These are phyloP conservation scores for Trifolium pratense DNA, from an alignment of 306 rosid species.

Conservation along the genomic window DNA sequence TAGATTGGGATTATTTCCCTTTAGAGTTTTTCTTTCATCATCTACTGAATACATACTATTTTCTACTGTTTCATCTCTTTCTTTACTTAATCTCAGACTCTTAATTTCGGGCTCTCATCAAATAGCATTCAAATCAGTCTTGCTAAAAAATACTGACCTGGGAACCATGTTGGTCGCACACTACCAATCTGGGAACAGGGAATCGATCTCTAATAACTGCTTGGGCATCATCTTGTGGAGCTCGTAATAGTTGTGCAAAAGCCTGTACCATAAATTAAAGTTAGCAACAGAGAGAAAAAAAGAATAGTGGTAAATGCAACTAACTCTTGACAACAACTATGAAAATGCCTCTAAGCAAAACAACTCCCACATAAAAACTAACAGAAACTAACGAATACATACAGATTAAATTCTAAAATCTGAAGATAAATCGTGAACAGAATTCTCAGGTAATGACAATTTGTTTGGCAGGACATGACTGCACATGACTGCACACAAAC, in stretches of 20 bases:
- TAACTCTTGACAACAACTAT: not conserved
- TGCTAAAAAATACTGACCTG: slow-evolving; percentile 66
- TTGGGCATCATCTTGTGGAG: slow-evolving; percentile 84
- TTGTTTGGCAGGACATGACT: slow-evolving; percentile 18
- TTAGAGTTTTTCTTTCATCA: too few species aligned
- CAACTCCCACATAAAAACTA: slow-evolving; percentile 11
- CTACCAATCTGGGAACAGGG: slow-evolving; percentile 96
- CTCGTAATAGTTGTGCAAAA: slow-evolving; percentile 78
- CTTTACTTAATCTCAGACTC: too few species aligned
- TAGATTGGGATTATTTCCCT: too few species aligned
- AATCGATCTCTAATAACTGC: slow-evolving; percentile 71
- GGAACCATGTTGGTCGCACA: slow-evolving; percentile 98
- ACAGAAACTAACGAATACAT: slow-evolving; percentile 7
- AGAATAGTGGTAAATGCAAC: slow-evolving; percentile 6
- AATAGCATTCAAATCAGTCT: slow-evolving; percentile 24
- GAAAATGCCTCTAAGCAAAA: slow-evolving; percentile 23
- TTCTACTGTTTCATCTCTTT: too few species aligned
- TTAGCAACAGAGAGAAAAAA: slow-evolving; percentile 28
- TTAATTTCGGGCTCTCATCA: not conserved
- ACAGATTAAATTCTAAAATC: slow-evolving; percentile 7
- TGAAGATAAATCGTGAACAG: slow-evolving; percentile 14
- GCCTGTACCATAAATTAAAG: slow-evolving; percentile 61
- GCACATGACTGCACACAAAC: slow-evolving; percentile 50
- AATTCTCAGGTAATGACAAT: not conserved
- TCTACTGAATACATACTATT: too few species aligned